Evolutionary conservation across 2,329 filamentous ascomycete genomes (phyloP), one percentile per base, ranked within the genome.

Genomic region (Aspergillus fumigatus): DNA sequence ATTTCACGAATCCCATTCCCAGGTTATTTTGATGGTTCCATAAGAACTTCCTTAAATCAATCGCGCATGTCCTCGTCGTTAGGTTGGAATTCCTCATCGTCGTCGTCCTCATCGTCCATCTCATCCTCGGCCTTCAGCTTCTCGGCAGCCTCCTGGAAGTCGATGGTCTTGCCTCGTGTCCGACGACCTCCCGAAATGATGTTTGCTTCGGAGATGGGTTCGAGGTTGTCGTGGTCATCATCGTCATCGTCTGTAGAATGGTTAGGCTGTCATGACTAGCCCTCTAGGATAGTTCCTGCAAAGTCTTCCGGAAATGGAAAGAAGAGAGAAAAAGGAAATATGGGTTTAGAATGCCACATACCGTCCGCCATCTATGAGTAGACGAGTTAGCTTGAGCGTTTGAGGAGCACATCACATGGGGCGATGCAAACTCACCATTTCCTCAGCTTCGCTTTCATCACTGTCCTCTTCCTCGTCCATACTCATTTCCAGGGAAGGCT

Each of bases 171-270:
- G 71, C 92, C 92, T 70, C 93, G 93, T 62, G 93, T 97, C 75
- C 94, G 93, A 67, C 87, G 85, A 61, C 88, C 88, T 62, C 82
- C 83, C 57, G 79, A 74, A 71, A 97, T 86, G 74, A 97, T 96
- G 83, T 97, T 97, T 73, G 84, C 84, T 56, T 84, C 80, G 72
- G 96, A 90, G 73, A 99, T 97, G 77, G 93, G 92, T 73, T 95
- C 90, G 82, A 96, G 84, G 75, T 89, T 88, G 69, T 90, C 83
- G 19, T 69, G 79, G 54, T 92, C 90, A 48, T 89, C 88, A 53
- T 90, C 89, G 65, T 88, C 87, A 55, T 79, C 82, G 77, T 74
- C 69, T 67, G 55, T 49, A 54, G 23, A 54, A 60, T 59, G 48
- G 32, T 62, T 55, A 62, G 48, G 29, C 62, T 55, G 62, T 56